Conservation (phyloP, 805 yeast species). For the Candida cerambycidarum region DNA sequence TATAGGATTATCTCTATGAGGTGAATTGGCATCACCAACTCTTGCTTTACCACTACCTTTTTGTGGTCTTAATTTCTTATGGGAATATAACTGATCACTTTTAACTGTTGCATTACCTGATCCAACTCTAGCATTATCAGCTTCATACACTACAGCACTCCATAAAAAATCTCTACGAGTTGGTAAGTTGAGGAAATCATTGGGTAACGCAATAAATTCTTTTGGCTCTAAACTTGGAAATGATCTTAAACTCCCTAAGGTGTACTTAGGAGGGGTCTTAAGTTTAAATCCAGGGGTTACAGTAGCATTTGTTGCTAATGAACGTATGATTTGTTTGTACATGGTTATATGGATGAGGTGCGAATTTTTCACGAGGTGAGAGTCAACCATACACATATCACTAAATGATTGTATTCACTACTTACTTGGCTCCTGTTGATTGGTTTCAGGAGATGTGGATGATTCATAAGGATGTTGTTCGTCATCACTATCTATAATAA, state of each 20-base stretch:
- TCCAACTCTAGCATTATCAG: conserved; percentile 86
- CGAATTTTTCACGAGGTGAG: conserved; percentile 7
- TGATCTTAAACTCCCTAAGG: conserved; percentile 71
- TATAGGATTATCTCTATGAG: conserved; percentile 86
- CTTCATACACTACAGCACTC: conserved; percentile 92
- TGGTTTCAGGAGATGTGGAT: not conserved
- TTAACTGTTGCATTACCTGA: conserved; percentile 85
- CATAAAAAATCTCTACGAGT: conserved; percentile 89
- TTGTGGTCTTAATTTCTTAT: conserved; percentile 81
- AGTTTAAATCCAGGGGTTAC: conserved; percentile 23
- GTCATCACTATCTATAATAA: conserved; percentile 51
- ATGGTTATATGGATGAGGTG: conserved; percentile 18
- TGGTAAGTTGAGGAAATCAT: conserved; percentile 67
- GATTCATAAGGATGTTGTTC: conserved; percentile 22
- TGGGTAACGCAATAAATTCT: conserved; percentile 71
- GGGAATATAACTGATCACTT: conserved; percentile 79
- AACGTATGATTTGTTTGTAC: conserved; percentile 29
- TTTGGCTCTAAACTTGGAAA: conserved; percentile 93
- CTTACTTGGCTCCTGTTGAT: not conserved
- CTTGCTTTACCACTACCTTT: conserved; percentile 96
- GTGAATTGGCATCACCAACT: conserved; percentile 94
- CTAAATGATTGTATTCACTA: not conserved
- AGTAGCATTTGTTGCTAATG: conserved; percentile 27
- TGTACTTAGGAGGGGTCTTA: conserved; percentile 61
- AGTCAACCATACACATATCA: no score